Percentiles rank a stretch among this genome's conserved stretches.
Evolutionary conservation across 2,329 filamentous ascomycete genomes (phyloP).

Genomic region (Beauveria sp.): DNA sequence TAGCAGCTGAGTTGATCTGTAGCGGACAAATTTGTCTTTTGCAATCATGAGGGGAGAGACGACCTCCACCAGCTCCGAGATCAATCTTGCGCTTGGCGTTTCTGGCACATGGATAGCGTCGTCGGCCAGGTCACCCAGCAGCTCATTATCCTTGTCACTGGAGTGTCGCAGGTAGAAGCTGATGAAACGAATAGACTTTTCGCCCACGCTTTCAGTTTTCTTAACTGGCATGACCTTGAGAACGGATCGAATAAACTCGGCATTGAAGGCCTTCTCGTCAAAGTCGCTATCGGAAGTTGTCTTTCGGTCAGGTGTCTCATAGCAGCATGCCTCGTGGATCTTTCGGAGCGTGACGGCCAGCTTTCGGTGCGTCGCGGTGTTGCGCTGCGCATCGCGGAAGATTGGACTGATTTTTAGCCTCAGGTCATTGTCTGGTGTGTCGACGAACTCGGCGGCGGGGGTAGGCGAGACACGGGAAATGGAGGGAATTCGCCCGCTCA

Average conservation of each 20-base stretch:
- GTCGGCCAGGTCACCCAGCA: slow-evolving; percentile 52
- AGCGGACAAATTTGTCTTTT: slow-evolving; percentile 91
- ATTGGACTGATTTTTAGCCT: slow-evolving; percentile 66
- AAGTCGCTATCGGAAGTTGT: slow-evolving; percentile 56
- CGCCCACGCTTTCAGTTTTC: slow-evolving; percentile 84
- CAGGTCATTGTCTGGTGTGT: slow-evolving; percentile 62
- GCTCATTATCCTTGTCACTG: slow-evolving; percentile 62
- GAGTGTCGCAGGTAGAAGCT: slow-evolving; percentile 76
- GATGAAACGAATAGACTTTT: slow-evolving; percentile 77
- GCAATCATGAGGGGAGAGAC: slow-evolving; percentile 69
- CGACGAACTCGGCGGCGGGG: slow-evolving; percentile 70
- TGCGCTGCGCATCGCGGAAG: slow-evolving; percentile 78
- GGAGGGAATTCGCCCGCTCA: slow-evolving; percentile 35
- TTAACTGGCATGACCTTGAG: slow-evolving; percentile 77
- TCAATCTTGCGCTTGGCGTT: slow-evolving; percentile 76
- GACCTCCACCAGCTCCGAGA: slow-evolving; percentile 63
- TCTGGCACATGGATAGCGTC: slow-evolving; percentile 67
- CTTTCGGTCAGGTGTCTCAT: slow-evolving; percentile 48
- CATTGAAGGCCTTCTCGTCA: slow-evolving; percentile 79
- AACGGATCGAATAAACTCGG: slow-evolving; percentile 76
- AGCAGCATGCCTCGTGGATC: slow-evolving; percentile 78
- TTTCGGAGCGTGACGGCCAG: slow-evolving; percentile 81
- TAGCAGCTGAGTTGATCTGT: slow-evolving; percentile 80
- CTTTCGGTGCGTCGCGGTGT: slow-evolving; percentile 84
- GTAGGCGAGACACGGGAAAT: slow-evolving; percentile 40